Evolutionary conservation across 257 asterid genomes (phyloP).

Genomic region (Przewalskia tangutica): DNA sequence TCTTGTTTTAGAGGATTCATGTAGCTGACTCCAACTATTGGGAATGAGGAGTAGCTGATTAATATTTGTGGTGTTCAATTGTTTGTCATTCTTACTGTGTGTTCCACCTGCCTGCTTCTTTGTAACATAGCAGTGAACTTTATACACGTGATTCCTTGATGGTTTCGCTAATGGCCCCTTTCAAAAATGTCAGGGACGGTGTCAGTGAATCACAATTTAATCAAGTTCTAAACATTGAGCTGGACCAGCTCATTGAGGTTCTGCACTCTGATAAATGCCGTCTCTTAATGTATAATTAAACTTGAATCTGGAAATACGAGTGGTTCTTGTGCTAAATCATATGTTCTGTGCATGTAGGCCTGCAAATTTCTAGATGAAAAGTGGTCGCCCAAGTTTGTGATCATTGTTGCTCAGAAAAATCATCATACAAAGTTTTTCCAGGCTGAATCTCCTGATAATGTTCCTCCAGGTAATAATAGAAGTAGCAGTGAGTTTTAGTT

Average conservation of each 20-base stretch:
- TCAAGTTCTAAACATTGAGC: slow-evolving; percentile 75
- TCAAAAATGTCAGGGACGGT: slow-evolving; percentile 51
- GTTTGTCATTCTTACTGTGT: neutral
- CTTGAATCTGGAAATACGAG: neutral
- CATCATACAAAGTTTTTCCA: slow-evolving; percentile 89
- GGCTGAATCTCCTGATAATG: slow-evolving; percentile 74
- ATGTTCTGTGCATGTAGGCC: slow-evolving; percentile 39
- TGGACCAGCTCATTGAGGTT: slow-evolving; percentile 82
- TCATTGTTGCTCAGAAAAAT: slow-evolving; percentile 82
- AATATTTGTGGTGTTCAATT: neutral
- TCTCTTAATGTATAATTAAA: neutral
- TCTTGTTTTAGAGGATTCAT: neutral
- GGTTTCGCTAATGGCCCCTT: neutral
- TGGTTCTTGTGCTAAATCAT: neutral
- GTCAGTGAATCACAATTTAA: slow-evolving; percentile 84
- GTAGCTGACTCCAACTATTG: neutral
- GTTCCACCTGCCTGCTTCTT: neutral
- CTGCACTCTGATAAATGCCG: neutral
- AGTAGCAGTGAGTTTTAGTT: neutral
- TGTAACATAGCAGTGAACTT: neutral
- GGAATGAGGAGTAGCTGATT: neutral
- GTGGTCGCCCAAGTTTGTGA: slow-evolving; percentile 76
- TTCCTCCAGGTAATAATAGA: slow-evolving; percentile 56
- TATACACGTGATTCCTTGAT: neutral
- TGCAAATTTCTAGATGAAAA: slow-evolving; percentile 73